phyloP scores from a whole-genome alignment of 768 basidiomycete species.

The Phanerochaete sordida region DNA sequence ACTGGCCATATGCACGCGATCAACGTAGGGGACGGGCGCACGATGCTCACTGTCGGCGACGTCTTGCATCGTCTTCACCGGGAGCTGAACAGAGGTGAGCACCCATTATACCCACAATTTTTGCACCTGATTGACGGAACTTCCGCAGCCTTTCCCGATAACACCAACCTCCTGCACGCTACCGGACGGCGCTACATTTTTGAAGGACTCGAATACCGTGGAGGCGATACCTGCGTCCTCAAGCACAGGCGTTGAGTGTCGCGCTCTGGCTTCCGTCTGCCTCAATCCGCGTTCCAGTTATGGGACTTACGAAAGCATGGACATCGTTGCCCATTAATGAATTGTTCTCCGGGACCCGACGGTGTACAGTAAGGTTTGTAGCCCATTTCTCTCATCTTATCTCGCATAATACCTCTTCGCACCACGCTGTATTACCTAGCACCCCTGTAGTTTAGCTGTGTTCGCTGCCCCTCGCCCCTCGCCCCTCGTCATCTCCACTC shows the following conservation, averaged over 20 bases:
- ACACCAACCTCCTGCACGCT: background rate
- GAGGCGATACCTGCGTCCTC: background rate
- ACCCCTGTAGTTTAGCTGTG: background rate
- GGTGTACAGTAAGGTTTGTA: background rate
- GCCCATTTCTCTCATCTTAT: background rate
- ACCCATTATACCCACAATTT: background rate
- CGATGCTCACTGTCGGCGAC: constrained; percentile 12
- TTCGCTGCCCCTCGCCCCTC: background rate
- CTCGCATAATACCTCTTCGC: background rate
- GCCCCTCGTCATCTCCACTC: background rate
- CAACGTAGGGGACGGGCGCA: background rate
- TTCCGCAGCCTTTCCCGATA: background rate
- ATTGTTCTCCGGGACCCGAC: background rate
- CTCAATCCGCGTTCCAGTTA: background rate
- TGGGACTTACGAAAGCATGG: background rate
- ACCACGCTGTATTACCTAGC: background rate
- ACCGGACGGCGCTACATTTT: background rate
- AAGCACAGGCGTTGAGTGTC: background rate
- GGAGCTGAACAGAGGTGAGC: constrained; percentile 3
- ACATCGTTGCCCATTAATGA: background rate
- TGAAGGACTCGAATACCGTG: background rate
- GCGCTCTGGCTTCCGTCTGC: background rate
- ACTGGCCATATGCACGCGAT: constrained; percentile 3
- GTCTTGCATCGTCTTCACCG: constrained; percentile 6
- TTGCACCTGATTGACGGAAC: too few relatives aligned